Base-by-base conservation (phyloP, 441 rosid genomes). In the Populus trichocarpa region DNA sequence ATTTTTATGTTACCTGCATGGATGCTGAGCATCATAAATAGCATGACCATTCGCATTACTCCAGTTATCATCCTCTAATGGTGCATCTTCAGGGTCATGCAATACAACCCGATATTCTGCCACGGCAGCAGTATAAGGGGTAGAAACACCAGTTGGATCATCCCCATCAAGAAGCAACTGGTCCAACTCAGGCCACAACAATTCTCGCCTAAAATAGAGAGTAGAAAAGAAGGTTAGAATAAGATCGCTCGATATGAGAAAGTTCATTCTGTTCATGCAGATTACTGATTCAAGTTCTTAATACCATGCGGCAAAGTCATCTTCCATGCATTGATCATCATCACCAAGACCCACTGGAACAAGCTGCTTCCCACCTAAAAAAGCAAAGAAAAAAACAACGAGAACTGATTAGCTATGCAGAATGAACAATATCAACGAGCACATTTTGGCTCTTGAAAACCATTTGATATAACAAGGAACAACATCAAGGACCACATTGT, bases 61-160 rank as follows among this genome's bases (percentile, higher is more conserved):
- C 86, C 91, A 79, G 84, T 68, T 88, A 69, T 89, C 91, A 38
- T 87, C 92, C 79, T 84, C 87, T 10, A 69, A 2, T 3, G 83
- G 81, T 69, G 89, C 89, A 82, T 90, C 88, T n/a, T 80, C 90
- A 72, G 86, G 78, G 83, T 91, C 91, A 83, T 88, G 83, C 78
- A 90, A 86, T 70, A 88, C 89, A 82, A 96, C 92, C 78, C 99
- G 86, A 79, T 92, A 94, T 88, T 96, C 98, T 77, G 85, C 78
- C 26, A 96, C 92, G 36, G 98, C 98, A 59, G 99, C 99, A 70
- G 96, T 94, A 82, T 96, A 96, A 9, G 99, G 98, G 33, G 99
- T 94, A 68, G 95, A 82, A 79, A 86, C 94, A 88, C 90, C 78
- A 79, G 87, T 67, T 46, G 79, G 77, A 87, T 91, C 98, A 79